phyloP scores from a whole-genome alignment of 495 filamentous ascomycete genomes.

The Neurospora sp. region DNA sequence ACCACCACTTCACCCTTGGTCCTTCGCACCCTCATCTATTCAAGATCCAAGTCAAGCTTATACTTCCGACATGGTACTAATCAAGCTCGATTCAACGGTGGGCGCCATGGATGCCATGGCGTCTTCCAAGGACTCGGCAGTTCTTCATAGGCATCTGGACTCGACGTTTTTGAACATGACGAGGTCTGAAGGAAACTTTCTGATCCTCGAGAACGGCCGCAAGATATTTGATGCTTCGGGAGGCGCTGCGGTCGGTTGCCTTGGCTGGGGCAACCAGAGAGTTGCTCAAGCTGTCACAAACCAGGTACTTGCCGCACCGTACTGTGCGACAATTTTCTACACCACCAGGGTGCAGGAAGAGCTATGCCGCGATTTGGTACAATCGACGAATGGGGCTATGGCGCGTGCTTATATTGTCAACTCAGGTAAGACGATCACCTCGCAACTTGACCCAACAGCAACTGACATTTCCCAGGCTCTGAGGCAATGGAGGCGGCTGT shows the following conservation, averaged over 20 bases:
- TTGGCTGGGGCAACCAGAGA: slow-evolving; percentile 38
- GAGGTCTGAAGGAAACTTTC: slow-evolving; percentile 25
- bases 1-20: not conserved
- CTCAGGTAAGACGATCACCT: slow-evolving; percentile 46
- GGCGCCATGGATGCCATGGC: not conserved
- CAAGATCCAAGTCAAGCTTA: not conserved
- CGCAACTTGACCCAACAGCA: slow-evolving; percentile 4
- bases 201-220: slow-evolving; percentile 46
- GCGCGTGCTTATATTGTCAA: slow-evolving; percentile 37
- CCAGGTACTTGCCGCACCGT: slow-evolving; percentile 31
- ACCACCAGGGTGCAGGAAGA: slow-evolving; percentile 29
- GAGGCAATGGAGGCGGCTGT: slow-evolving; percentile 35
- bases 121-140: slow-evolving; percentile 16
- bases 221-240: slow-evolving; percentile 53
- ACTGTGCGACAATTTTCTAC: slow-evolving; percentile 36
- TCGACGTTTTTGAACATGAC: slow-evolving; percentile 14
- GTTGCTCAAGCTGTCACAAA: slow-evolving; percentile 33
- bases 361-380: slow-evolving; percentile 31
- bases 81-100: slow-evolving; percentile 4
- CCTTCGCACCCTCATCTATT: not conserved
- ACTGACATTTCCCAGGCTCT: slow-evolving; percentile 27
- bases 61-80: slow-evolving; percentile 13
- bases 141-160: slow-evolving; percentile 25
- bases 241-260: slow-evolving; percentile 43
- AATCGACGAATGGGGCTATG: slow-evolving; percentile 37